Evolutionary conservation across 1,139 yeast species (phyloP).

Genomic region (Yamadazyma taylorii): DNA sequence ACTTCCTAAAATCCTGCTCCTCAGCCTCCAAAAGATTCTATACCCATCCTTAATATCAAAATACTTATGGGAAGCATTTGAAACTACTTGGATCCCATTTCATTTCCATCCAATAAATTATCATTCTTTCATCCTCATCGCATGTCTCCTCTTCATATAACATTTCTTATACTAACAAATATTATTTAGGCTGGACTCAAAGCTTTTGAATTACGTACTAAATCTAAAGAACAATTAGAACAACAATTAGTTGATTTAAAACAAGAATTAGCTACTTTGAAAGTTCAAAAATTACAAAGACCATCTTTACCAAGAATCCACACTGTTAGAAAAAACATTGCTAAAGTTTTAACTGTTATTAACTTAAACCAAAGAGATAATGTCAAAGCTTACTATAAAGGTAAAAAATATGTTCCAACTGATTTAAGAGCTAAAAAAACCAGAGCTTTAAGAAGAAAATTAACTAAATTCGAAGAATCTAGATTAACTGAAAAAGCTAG

Average conservation of each 20-base stretch:
- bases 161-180: constrained; percentile 14
- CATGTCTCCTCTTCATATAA: background rate
- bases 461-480: constrained; percentile 83
- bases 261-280: constrained; percentile 94
- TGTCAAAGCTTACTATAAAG: constrained; percentile 93
- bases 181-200: constrained; percentile 78
- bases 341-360: constrained; percentile 96
- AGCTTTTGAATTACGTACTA: constrained; percentile 95
- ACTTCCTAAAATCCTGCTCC: too few species aligned
- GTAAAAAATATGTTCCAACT: constrained; percentile 97
- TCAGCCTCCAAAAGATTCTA: too few species aligned
- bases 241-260: constrained; percentile 92
- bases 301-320: constrained; percentile 93
- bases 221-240: constrained; percentile 96
- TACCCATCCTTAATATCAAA: too few species aligned
- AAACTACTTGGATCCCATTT: too few species aligned
- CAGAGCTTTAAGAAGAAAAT: constrained; percentile 98
- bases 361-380: constrained; percentile 96
- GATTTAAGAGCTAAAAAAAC: constrained; percentile 99
- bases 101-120: too few species aligned
- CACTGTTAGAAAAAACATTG: constrained; percentile 97
- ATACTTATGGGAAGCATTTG: too few species aligned
- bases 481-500: constrained; percentile 84
- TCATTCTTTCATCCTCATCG: background rate
- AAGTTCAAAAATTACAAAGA: constrained; percentile 92